phyloP scores from a whole-genome alignment of 331 rosid species.

The Quercus phellos region DNA sequence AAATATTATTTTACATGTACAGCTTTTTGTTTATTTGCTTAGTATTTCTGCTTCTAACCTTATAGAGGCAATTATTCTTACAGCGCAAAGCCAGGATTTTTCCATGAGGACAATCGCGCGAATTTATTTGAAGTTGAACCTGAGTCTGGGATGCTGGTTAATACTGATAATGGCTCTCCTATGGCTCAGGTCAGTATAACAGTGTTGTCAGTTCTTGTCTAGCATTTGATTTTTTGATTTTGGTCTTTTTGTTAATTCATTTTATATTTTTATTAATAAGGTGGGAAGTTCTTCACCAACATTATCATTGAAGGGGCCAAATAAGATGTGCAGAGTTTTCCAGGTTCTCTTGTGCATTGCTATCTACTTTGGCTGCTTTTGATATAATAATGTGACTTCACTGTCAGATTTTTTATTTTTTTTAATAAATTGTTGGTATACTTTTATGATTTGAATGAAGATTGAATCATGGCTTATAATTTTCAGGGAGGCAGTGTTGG shows the following conservation, averaged over 20 bases:
- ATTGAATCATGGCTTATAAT: conserved; percentile 6
- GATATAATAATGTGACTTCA: background rate
- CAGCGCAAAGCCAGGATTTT: conserved; percentile 97
- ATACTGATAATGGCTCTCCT: conserved; percentile 96
- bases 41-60: conserved; percentile 19
- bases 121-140: conserved; percentile 85
- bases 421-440: background rate
- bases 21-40: background rate
- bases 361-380: conserved; percentile 1
- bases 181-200: conserved; percentile 65
- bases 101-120: conserved; percentile 84
- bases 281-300: conserved; percentile 61
- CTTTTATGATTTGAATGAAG: background rate
- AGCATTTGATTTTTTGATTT: background rate
- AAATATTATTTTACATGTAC: background rate
- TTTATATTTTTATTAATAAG: conserved; percentile 33
- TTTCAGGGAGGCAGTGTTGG: conserved; percentile 91
- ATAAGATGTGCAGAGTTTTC: conserved; percentile 58
- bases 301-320: conserved; percentile 30
- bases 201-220: conserved; percentile 3
- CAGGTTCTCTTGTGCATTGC: conserved; percentile 49
- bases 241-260: background rate
- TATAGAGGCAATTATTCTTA: conserved; percentile 20
- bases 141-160: conserved; percentile 84
- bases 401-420: background rate